phyloP scores from a whole-genome alignment of 2,329 filamentous ascomycete genomes.

The Harringtonia aguacate region DNA sequence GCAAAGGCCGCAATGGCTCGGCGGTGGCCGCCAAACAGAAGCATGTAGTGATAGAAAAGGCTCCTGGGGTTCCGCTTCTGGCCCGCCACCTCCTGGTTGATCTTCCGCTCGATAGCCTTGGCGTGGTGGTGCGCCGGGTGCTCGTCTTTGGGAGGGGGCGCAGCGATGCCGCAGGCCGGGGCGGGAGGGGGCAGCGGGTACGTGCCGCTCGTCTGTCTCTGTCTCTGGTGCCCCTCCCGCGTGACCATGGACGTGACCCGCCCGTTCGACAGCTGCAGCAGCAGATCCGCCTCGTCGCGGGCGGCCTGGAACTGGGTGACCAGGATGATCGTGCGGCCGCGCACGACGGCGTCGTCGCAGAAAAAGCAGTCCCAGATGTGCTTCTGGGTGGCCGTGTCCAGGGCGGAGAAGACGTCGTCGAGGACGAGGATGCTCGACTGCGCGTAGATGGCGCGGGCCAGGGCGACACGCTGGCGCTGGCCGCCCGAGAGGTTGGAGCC shows the following conservation, averaged over 20 bases:
- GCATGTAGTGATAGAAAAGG: constrained; percentile 37
- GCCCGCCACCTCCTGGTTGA: constrained; percentile 36
- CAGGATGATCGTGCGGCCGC: constrained; percentile 42
- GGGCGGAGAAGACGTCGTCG: constrained; percentile 49
- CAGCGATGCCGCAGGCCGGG: neutral
- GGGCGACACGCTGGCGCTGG: constrained; percentile 21
- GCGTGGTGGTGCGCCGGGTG: neutral
- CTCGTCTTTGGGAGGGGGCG: neutral
- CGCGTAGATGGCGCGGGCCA: constrained; percentile 48
- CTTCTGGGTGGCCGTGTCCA: constrained; percentile 47
- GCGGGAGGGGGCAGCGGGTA: no score
- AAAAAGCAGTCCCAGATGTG: constrained; percentile 47
- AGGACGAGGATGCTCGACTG: constrained; percentile 42
- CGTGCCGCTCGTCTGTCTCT: no score
- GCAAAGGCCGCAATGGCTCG: constrained; percentile 29
- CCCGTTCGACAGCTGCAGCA: neutral
- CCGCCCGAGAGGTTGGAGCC: constrained; percentile 15
- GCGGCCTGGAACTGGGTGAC: constrained; percentile 38
- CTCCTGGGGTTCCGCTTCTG: neutral
- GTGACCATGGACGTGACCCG: neutral
- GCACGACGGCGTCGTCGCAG: constrained; percentile 38
- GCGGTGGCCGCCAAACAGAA: constrained; percentile 34
- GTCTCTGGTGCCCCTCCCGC: neutral
- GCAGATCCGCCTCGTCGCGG: neutral
- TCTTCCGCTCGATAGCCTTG: constrained; percentile 24